Base-by-base conservation (phyloP, 164 flowering plant genomes). In the Echeveria elegans region DNA sequence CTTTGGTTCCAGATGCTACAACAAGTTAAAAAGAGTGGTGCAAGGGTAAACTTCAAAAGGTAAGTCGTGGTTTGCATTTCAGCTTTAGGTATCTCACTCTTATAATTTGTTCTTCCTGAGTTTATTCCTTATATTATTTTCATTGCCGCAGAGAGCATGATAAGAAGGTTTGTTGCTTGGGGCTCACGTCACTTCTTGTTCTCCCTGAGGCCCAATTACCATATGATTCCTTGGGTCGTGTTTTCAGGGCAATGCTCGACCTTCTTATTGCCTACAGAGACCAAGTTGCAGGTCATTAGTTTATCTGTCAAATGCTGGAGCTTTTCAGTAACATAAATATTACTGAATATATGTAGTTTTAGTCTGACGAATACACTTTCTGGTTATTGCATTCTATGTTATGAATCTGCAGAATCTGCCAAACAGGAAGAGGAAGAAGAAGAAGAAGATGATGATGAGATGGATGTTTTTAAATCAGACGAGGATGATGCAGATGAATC, bases 1-100 rank as follows among this genome's bases (percentile, higher is more conserved):
- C 83, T 88, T 59, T 94, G 99, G 99, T 91, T 91, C 78, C 92
- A 91, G 69, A 82, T 94, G 99, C 75, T 94, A 82, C 86, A 87
- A 76, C 85, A 91, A 76, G 86, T 83, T 6, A 91, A 87, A 74
- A 89, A 84, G 75, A 90, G 91, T 78, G 99, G 99, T 50, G 67
- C 58, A 0, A 86, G 74, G 26, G 89, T 82, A 41, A 86, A 91
- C 76, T 94, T 94, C 68, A 94, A 81, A 72, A 88, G 99, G 99
- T 92, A 43, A 36, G 15, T 43, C 47, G 15, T 43, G 47, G 47
- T 11, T 11, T 43, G 47, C 16, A 43, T 43, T 43, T 15, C 19
- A 43, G 47, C 15, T 43, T 1, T 16, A 43, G 47, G 47, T 43
- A 43, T 43, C 19, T 4, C 16, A 0, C 16, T 43, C 47, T 14